Evolutionary conservation across 805 yeast species (phyloP), one percentile per base, ranked within the genome.

Genomic region (Ogataea paradorogensis): DNA sequence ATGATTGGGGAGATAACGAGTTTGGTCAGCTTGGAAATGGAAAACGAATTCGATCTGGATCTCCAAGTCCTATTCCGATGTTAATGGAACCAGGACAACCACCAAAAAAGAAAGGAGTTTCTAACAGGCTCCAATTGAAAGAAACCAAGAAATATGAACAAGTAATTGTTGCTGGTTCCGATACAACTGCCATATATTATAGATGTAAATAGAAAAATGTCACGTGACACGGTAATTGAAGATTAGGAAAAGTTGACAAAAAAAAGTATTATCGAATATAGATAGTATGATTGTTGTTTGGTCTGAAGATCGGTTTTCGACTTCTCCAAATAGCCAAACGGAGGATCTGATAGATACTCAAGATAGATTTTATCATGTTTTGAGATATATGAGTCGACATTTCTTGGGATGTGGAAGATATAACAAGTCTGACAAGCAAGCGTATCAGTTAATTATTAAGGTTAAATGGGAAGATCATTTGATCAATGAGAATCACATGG

Each of bases 11-110:
- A 16, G 82, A 79, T 30, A 91, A 90, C 61, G 84, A 80, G 53
- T 68, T 49, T 51, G 95, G 91, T 16, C 96, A 91, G 63, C 70
- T 86, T 30, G 96, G 95, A 9, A 86, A 80, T 54, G 95, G 96
- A 21, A 84, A 83, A 53, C 69, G 73, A 29, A 73, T 74, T 43
- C 82, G 83, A 56, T 59, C 71, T 14, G 67, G 80, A 21, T 66
- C 65, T 45, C 91, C 93, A 0, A 38, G 60, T 1, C 57, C 64
- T 7, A 56, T 80, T 22, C 87, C 88, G 5, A 65, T 70, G 14
- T 56, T 83, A 14, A 50, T 82, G 14, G 86, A 82, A 55, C 87
- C 89, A 5, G 40, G 35, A n/a, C 30, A 33, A 11, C 28, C 32
- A 18, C 11, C 15, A 5, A 32, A 34, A 10, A 33, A 34, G 11